Conservation (phyloP, 2,329 filamentous ascomycete species). For the Leptographium procerum region DNA sequence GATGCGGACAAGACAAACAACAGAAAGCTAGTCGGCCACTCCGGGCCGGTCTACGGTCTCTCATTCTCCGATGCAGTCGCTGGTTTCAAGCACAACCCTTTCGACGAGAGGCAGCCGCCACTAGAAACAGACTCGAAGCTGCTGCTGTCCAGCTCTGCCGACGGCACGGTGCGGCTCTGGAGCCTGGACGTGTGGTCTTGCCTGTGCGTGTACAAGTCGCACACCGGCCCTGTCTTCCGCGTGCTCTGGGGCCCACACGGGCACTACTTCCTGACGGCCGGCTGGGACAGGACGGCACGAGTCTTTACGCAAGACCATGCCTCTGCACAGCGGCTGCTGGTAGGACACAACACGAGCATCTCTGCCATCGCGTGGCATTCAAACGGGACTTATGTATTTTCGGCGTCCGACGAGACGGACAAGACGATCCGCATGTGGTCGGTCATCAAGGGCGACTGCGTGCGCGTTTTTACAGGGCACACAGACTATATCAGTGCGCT, state of each 20-base stretch:
- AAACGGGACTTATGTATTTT: constrained; percentile 89
- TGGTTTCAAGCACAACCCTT: constrained; percentile 34
- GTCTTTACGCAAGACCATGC: constrained; percentile 91
- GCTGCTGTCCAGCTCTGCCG: constrained; percentile 76
- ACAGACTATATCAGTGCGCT: constrained; percentile 76
- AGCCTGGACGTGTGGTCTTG: constrained; percentile 87
- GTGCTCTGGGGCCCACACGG: constrained; percentile 85
- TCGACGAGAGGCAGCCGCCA: constrained; percentile 33
- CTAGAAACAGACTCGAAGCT: constrained; percentile 54
- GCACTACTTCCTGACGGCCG: constrained; percentile 84
- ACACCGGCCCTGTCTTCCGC: constrained; percentile 81
- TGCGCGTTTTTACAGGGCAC: constrained; percentile 87
- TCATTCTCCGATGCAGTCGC: constrained; percentile 71
- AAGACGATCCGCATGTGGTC: constrained; percentile 97
- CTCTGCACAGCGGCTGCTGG: constrained; percentile 74
- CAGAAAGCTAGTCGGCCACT: constrained; percentile 75
- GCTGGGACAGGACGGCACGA: constrained; percentile 81
- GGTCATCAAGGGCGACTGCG: constrained; percentile 73
- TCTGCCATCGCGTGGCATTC: constrained; percentile 89
- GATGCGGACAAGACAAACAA: constrained; percentile 52
- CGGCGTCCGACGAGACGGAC: constrained; percentile 71
- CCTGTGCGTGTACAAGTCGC: constrained; percentile 85
- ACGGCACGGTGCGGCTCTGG: constrained; percentile 85
- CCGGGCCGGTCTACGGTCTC: constrained; percentile 78
- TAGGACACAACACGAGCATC: constrained; percentile 88